Evolutionary conservation across 805 yeast species (phyloP).

Genomic region (Candida pseudoglaebosa): DNA sequence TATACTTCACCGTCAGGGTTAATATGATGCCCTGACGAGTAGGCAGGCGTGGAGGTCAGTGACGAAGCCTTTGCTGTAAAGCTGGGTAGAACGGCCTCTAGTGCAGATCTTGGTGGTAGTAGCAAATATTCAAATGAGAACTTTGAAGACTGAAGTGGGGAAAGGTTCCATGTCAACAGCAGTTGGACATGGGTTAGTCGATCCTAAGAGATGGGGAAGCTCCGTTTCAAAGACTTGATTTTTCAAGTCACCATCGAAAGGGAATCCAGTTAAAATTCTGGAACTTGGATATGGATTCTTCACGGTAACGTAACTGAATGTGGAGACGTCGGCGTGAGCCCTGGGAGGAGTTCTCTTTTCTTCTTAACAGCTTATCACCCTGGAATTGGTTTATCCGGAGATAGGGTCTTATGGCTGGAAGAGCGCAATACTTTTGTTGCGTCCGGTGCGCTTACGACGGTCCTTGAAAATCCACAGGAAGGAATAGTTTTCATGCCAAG

Average conservation of each 20-base stretch:
- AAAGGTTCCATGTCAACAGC: constrained; percentile 41
- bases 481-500: constrained; percentile 38
- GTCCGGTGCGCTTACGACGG: constrained; percentile 40
- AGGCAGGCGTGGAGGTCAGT: constrained; percentile 42
- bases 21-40: constrained; percentile 35
- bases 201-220: constrained; percentile 40
- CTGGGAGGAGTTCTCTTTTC: constrained; percentile 43
- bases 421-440: constrained; percentile 33
- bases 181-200: constrained; percentile 42
- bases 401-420: constrained; percentile 38
- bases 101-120: constrained; percentile 42
- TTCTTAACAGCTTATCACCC: constrained; percentile 39
- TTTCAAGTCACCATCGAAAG: constrained; percentile 36
- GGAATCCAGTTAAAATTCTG: constrained; percentile 43
- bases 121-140: constrained; percentile 30
- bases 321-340: constrained; percentile 40
- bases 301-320: constrained; percentile 41
- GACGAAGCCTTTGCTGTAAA: constrained; percentile 38
- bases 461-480: constrained; percentile 40
- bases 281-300: constrained; percentile 41
- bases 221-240: constrained; percentile 34
- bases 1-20: constrained; percentile 39
- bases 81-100: constrained; percentile 37
- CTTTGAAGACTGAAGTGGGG: constrained; percentile 42
- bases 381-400: constrained; percentile 41